Evolutionary conservation across 306 rosid species (phyloP).

Genomic region (Rosa persica): DNA sequence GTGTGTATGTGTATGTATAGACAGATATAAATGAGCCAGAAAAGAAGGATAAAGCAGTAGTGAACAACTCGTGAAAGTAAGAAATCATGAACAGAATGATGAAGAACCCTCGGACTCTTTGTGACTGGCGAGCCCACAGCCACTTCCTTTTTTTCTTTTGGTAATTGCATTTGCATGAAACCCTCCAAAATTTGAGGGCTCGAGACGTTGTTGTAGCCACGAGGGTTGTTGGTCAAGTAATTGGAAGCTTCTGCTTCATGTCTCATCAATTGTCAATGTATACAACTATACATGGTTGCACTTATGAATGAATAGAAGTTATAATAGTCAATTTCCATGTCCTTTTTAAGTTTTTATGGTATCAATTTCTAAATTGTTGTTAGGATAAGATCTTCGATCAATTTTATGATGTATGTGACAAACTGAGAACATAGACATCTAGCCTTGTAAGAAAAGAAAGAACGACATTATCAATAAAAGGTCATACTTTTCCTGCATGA

Average conservation of each 20-base stretch:
- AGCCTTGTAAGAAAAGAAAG: no score
- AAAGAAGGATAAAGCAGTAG: neutral
- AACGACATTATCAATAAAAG: no score
- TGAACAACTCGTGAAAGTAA: constrained; percentile 5
- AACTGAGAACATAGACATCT: no score
- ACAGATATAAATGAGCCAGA: neutral
- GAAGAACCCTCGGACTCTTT: neutral
- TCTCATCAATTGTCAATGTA: neutral
- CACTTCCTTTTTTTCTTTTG: neutral
- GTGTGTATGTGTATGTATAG: neutral
- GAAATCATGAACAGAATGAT: neutral
- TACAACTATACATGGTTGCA: neutral
- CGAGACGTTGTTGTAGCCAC: constrained; percentile 4
- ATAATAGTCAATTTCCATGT: no score
- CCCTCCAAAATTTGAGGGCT: constrained; percentile 5
- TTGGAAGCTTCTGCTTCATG: neutral
- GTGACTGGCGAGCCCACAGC: constrained; percentile 4
- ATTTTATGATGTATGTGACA: no score
- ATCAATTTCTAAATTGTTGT: no score
- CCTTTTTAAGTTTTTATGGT: no score
- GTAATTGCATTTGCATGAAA: neutral
- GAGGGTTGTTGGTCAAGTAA: constrained; percentile 9
- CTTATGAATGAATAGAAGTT: neutral
- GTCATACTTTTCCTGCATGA: no score
- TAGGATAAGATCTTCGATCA: no score